phyloP scores from a whole-genome alignment of 306 rosid genomes.

The Dryas octopetala region DNA sequence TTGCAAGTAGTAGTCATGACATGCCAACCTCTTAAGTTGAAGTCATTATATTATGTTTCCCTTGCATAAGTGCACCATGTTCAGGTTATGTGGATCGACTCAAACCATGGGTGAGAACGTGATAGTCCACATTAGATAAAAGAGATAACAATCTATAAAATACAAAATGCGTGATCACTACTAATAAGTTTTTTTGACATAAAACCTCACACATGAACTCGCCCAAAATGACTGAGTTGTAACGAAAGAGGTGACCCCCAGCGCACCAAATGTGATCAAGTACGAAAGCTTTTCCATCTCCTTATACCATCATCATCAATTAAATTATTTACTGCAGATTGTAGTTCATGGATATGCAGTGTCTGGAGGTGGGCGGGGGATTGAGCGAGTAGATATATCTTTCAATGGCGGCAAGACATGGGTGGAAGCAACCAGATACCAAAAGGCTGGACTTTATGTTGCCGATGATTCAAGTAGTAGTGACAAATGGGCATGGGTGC shows the following conservation, averaged over 20 bases:
- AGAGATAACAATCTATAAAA: too few relatives aligned
- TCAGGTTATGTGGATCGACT: too few relatives aligned
- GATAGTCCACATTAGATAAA: too few relatives aligned
- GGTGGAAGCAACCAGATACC: constrained; percentile 70
- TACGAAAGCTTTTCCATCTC: background rate
- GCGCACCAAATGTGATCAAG: too few relatives aligned
- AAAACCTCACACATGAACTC: too few relatives aligned
- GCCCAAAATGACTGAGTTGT: too few relatives aligned
- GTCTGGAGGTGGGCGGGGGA: constrained; percentile 88
- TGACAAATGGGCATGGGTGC: constrained; percentile 96
- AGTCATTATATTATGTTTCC: background rate
- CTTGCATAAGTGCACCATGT: too few relatives aligned
- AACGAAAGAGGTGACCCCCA: too few relatives aligned
- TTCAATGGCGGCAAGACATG: constrained; percentile 78
- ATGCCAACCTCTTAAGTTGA: background rate
- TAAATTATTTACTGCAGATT: constrained; percentile 38
- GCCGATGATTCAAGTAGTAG: constrained; percentile 47
- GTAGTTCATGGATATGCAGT: constrained; percentile 75
- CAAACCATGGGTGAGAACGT: too few relatives aligned
- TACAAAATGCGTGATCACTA: too few relatives aligned
- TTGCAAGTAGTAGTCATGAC: background rate
- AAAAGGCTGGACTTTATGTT: constrained; percentile 50
- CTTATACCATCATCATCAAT: background rate
- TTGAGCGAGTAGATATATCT: constrained; percentile 87
- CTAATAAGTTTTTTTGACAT: too few relatives aligned